These are phyloP conservation scores for Suzukiozyma palmioleophila DNA, from an alignment of 1,139 yeast species.

Conservation along the genomic window DNA sequence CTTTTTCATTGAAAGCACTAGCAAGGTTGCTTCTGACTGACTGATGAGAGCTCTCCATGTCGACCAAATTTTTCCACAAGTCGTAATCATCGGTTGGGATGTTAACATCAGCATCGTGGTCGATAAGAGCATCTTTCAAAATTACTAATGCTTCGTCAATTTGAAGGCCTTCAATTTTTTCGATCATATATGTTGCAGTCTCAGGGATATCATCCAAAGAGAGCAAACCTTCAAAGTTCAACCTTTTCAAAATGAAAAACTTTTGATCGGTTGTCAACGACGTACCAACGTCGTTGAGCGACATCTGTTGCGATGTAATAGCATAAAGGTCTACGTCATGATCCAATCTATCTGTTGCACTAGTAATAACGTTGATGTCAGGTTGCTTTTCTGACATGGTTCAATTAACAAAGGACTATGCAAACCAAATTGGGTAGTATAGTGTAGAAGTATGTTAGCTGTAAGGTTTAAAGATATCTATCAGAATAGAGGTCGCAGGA, in stretches of 20 bases:
- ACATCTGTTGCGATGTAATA: slow-evolving; percentile 17
- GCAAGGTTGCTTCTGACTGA: slow-evolving; percentile 1
- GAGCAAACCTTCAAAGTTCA: slow-evolving; percentile 20
- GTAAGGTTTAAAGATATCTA: too few relatives aligned
- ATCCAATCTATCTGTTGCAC: slow-evolving; percentile 5
- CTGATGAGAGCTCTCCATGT: slow-evolving; percentile 3
- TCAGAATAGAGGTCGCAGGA: too few relatives aligned
- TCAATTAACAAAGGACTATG: too few relatives aligned
- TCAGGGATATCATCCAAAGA: slow-evolving; percentile 30
- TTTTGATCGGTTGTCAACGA: slow-evolving; percentile 24
- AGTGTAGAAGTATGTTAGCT: too few relatives aligned
- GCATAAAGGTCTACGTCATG: slow-evolving; percentile 19
- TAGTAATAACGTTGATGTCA: neutral
- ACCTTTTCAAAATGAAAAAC: slow-evolving; percentile 20
- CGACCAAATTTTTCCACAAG: slow-evolving; percentile 16
- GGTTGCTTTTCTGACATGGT: slow-evolving; percentile 1
- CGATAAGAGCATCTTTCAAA: slow-evolving; percentile 32
- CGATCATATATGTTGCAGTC: slow-evolving; percentile 32
- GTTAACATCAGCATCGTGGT: slow-evolving; percentile 48
- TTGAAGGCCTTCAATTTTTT: slow-evolving; percentile 32
- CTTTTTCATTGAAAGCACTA: slow-evolving; percentile 2
- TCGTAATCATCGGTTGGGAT: slow-evolving; percentile 35
- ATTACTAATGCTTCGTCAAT: slow-evolving; percentile 39
- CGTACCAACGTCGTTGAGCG: slow-evolving; percentile 20
- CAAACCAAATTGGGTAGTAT: too few relatives aligned